These are phyloP conservation scores for Stipa capillata DNA, from an alignment of 176 grass and related monocot genomes.

Conservation along the genomic window DNA sequence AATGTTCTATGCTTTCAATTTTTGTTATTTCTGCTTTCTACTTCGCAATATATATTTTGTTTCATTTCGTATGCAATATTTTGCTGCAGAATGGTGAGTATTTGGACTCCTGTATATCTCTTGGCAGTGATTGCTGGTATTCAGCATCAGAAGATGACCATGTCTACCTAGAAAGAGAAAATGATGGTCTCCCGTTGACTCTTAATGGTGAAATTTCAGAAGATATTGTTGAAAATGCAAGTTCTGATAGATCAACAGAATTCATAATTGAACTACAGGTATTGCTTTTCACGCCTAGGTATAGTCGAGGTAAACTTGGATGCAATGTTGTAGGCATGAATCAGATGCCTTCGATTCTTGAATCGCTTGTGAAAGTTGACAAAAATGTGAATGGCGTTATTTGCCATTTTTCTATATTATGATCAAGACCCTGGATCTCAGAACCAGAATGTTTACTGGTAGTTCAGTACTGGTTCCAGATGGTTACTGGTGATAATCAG, in stretches of 20 bases:
- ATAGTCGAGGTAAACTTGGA: not conserved
- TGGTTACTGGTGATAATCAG: not conserved
- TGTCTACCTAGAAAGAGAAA: slow-evolving; percentile 60
- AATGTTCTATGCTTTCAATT: slow-evolving; percentile 29
- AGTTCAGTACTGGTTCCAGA: not conserved
- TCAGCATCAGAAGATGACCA: slow-evolving; percentile 76
- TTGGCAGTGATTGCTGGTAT: slow-evolving; percentile 78
- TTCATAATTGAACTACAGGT: slow-evolving; percentile 84
- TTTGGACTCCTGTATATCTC: slow-evolving; percentile 84
- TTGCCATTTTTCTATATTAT: not conserved
- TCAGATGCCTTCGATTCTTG: not conserved
- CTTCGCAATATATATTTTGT: not conserved
- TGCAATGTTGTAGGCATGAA: not conserved
- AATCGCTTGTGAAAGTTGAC: not conserved
- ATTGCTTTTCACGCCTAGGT: slow-evolving; percentile 8
- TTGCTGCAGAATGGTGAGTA: slow-evolving; percentile 79
- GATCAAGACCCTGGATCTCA: not conserved
- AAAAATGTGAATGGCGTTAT: not conserved
- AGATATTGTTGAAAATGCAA: slow-evolving; percentile 22
- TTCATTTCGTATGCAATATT: slow-evolving; percentile 19
- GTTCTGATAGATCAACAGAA: slow-evolving; percentile 42
- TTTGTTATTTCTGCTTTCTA: slow-evolving; percentile 21
- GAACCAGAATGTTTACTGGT: not conserved
- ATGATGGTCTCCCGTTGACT: slow-evolving; percentile 17
- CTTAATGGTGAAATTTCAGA: slow-evolving; percentile 30